Evolutionary conservation across 495 filamentous ascomycete species (phyloP).

Genomic region (Xylaria sp.): DNA sequence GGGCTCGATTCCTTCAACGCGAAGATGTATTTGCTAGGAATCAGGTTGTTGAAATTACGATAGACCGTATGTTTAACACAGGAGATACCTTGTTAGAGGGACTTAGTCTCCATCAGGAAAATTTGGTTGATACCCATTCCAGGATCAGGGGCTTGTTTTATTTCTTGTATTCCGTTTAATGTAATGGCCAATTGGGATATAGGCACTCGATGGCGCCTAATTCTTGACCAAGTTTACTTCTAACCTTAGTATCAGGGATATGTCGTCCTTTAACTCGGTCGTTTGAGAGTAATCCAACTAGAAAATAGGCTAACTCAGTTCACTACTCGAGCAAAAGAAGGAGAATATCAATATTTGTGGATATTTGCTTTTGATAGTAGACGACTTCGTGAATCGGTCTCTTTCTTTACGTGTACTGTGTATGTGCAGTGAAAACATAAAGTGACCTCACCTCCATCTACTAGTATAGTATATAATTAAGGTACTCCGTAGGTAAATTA

Average conservation of each 20-base stretch:
- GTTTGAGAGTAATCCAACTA: neutral
- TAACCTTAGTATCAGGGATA: neutral
- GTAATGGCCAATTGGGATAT: neutral
- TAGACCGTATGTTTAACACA: neutral
- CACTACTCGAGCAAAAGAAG: neutral
- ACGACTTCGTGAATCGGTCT: neutral
- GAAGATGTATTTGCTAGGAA: neutral
- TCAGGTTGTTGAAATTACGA: conserved; percentile 14
- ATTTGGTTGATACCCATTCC: conserved; percentile 23
- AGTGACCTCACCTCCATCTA: neutral
- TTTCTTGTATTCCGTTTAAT: conserved; percentile 3
- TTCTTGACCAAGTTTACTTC: neutral
- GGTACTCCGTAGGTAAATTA: no score
- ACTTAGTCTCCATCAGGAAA: neutral
- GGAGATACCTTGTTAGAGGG: neutral
- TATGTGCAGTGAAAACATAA: neutral
- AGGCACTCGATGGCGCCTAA: neutral
- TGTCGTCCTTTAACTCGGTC: neutral
- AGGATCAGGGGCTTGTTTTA: conserved; percentile 1
- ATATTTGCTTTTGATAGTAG: neutral
- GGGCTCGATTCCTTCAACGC: neutral
- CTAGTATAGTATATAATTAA: no score
- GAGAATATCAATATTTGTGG: no score
- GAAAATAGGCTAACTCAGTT: neutral
- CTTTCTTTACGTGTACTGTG: neutral